Evolutionary conservation across 2,329 filamentous ascomycete genomes (phyloP).

Genomic region (Aspergillus sp.): DNA sequence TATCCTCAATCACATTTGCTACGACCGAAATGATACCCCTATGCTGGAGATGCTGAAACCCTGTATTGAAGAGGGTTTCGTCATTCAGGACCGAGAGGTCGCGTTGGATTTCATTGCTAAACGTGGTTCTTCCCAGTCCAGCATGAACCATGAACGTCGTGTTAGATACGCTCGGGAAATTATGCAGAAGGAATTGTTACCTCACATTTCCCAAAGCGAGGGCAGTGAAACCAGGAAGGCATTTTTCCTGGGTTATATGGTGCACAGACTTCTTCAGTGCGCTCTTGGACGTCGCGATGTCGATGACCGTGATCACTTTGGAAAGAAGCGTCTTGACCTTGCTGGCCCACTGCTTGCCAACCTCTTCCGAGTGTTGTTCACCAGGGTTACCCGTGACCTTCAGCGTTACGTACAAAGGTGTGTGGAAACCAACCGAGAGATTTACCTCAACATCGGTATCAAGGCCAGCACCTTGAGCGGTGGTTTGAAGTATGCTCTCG

Average conservation of each 20-base stretch:
- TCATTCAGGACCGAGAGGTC: constrained; percentile 91
- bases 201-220: constrained; percentile 93
- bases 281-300: constrained; percentile 89
- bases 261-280: constrained; percentile 91
- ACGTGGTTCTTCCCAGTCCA: constrained; percentile 71
- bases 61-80: constrained; percentile 94
- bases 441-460: constrained; percentile 86
- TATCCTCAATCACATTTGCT: constrained; percentile 96
- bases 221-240: constrained; percentile 95
- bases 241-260: constrained; percentile 99
- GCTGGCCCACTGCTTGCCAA: constrained; percentile 94
- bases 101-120: constrained; percentile 95
- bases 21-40: constrained; percentile 89
- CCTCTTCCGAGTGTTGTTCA: constrained; percentile 88
- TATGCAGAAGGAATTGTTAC: constrained; percentile 93
- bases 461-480: constrained; percentile 90
- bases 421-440: constrained; percentile 83
- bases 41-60: constrained; percentile 98
- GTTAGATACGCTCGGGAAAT: constrained; percentile 90
- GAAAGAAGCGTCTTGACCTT: constrained; percentile 95
- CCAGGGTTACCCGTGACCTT: constrained; percentile 86
- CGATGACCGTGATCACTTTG: constrained; percentile 97
- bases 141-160: constrained; percentile 79
- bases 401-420: constrained; percentile 89
- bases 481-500: constrained; percentile 92